phyloP scores from a whole-genome alignment of 257 asterid genomes.

The Nicotiana attenuata region DNA sequence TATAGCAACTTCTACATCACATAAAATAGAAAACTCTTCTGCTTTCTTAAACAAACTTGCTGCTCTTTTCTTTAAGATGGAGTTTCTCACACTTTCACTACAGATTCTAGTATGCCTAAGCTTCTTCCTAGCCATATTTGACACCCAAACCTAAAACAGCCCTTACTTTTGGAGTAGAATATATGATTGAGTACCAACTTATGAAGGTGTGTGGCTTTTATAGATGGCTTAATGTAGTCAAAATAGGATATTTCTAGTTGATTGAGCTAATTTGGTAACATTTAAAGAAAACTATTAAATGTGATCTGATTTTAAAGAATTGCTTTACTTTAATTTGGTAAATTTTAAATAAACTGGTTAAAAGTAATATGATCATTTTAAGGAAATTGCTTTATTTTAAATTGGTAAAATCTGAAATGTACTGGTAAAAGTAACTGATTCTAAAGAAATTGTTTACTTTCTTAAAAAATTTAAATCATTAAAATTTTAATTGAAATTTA shows the following conservation, averaged over 20 bases:
- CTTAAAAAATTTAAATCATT: too few relatives aligned
- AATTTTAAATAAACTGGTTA: too few relatives aligned
- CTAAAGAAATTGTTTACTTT: not conserved
- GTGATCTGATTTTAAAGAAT: not conserved
- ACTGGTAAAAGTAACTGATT: too few relatives aligned
- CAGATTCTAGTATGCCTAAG: not conserved
- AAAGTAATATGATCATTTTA: too few relatives aligned
- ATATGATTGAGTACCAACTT: not conserved
- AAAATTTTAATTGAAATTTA: too few relatives aligned
- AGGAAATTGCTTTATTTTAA: too few relatives aligned
- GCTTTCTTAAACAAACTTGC: constrained; percentile 39
- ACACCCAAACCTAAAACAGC: not conserved
- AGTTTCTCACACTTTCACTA: not conserved
- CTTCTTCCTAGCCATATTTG: not conserved
- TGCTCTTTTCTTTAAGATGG: constrained; percentile 13
- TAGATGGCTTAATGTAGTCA: not conserved
- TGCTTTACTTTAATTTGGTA: not conserved
- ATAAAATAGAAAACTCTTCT: constrained; percentile 34
- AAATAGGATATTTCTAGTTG: not conserved
- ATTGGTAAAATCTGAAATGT: too few relatives aligned
- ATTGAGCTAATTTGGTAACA: not conserved
- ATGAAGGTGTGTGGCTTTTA: not conserved
- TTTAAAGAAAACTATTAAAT: not conserved
- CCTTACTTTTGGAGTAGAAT: not conserved
- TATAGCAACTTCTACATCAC: constrained; percentile 26